Percentiles rank a stretch among this genome's conserved stretches.
Evolutionary conservation across 768 basidiomycete genomes (phyloP).

Genomic region (Mycena latifolia): DNA sequence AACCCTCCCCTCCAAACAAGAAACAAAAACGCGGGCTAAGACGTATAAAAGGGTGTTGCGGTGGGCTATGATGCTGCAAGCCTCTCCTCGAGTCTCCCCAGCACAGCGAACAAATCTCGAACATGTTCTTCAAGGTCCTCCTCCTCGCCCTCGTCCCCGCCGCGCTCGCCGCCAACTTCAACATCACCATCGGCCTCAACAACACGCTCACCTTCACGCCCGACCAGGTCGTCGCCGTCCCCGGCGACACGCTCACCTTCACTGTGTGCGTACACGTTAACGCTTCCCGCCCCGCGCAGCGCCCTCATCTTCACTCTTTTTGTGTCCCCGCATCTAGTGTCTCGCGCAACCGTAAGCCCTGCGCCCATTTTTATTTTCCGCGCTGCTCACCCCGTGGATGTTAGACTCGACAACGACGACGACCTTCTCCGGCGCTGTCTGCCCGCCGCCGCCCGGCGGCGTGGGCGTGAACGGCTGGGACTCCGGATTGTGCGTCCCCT

Average conservation of each 20-base stretch:
- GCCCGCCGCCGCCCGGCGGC: conserved; percentile 32
- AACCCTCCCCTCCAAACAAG: no score
- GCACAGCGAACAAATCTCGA: not conserved
- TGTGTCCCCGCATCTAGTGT: conserved; percentile 8
- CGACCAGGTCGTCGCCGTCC: conserved; percentile 27
- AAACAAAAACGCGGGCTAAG: no score
- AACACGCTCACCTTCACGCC: conserved; percentile 35
- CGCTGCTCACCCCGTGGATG: not conserved
- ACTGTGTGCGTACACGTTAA: conserved; percentile 36
- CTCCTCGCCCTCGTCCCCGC: conserved; percentile 33
- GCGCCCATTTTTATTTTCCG: conserved; percentile 13
- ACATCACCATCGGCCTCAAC: conserved; percentile 30
- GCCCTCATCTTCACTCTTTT: conserved; percentile 1
- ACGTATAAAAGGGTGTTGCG: conserved; percentile 19
- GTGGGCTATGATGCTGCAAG: not conserved
- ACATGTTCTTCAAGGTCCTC: conserved; percentile 33
- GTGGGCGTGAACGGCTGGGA: conserved; percentile 33
- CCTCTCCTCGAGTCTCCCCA: conserved; percentile 16
- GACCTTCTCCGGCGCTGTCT: conserved; percentile 28
- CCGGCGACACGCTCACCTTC: conserved; percentile 38
- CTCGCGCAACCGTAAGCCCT: conserved; percentile 28
- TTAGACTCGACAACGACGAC: conserved; percentile 30
- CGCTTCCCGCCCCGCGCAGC: no score
- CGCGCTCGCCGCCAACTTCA: conserved; percentile 24
- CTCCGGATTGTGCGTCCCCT: conserved; percentile 37